Conservation (phyloP, 2,329 filamentous ascomycete species). For the Hymenoscyphus infarciens region DNA sequence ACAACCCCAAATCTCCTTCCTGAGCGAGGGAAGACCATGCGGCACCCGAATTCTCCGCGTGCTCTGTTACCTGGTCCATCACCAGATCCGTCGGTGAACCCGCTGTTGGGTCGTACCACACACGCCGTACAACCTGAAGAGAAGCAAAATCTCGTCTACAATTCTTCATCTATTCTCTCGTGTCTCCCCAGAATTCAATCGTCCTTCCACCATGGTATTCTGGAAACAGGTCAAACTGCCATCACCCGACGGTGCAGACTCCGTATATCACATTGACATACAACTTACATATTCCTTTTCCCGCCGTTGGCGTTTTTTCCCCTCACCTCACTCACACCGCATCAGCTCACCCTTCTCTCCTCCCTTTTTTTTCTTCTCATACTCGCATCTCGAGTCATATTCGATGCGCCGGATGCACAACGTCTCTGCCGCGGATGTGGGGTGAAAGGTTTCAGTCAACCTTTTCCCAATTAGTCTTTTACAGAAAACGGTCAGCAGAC, state of each 20-base stretch:
- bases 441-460: not conserved
- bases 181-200: not conserved
- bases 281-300: not conserved
- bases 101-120: not conserved
- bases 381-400: not conserved
- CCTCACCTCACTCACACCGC: not conserved
- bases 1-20: slow-evolving; percentile 21
- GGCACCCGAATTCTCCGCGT: slow-evolving; percentile 27
- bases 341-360: not conserved
- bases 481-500: not conserved
- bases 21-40: slow-evolving; percentile 18
- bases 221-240: not conserved
- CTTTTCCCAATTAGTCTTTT: not conserved
- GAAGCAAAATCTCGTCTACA: not conserved
- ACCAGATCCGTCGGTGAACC: slow-evolving; percentile 15
- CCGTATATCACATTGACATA: not conserved
- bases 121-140: not conserved
- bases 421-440: not conserved
- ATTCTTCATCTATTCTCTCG: not conserved
- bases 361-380: not conserved
- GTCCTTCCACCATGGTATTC: not conserved
- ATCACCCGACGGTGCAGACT: slow-evolving; percentile 1
- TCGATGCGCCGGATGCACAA: not conserved
- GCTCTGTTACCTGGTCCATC: slow-evolving; percentile 16
- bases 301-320: not conserved